phyloP scores from a whole-genome alignment of 73 alveolate species.

The Paramecium biaurelia region DNA sequence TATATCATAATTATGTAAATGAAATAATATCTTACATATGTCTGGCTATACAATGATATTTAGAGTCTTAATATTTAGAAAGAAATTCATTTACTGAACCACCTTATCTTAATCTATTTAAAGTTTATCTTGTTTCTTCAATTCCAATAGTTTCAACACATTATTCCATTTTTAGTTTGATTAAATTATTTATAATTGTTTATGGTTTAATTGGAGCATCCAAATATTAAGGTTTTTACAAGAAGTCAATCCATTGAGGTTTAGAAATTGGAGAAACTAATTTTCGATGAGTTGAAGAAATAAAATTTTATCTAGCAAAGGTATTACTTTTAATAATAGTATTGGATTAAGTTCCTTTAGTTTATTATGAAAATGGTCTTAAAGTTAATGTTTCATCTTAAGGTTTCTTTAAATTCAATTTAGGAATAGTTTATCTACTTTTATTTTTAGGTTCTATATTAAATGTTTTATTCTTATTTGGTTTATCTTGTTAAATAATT shows the following conservation, averaged over 20 bases:
- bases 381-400: background rate
- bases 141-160: conserved; percentile 30
- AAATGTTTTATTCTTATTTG: background rate
- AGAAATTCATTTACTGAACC: conserved; percentile 9
- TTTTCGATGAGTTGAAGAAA: background rate
- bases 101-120: background rate
- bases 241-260: background rate
- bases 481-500: background rate
- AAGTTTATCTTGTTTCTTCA: background rate
- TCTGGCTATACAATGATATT: background rate
- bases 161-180: conserved; percentile 8
- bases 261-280: background rate
- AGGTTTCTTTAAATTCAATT: background rate
- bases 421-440: background rate
- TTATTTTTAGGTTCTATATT: background rate
- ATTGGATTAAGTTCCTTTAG: background rate
- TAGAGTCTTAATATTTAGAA: background rate
- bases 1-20: background rate
- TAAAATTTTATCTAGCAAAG: background rate
- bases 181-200: background rate
- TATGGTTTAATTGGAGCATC: background rate
- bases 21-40: background rate
- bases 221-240: background rate
- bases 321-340: background rate
- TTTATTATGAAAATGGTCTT: background rate